Percentiles rank a stretch among this genome's conserved stretches.
Evolutionary conservation across 495 filamentous ascomycete species (phyloP).

Genomic region (Aspergillus saccharolyticus): DNA sequence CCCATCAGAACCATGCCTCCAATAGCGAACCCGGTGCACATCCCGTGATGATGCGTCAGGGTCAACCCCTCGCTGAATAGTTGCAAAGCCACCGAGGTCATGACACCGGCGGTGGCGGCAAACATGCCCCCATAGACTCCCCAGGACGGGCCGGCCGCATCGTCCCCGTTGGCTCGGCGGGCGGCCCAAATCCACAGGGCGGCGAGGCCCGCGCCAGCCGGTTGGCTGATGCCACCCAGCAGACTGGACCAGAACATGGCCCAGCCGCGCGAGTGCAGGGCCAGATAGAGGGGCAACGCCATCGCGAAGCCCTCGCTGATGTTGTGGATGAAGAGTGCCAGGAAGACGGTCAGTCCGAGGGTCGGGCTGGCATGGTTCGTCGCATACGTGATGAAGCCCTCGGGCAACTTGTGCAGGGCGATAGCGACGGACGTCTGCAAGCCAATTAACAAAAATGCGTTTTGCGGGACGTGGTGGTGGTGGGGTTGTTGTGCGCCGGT

Average conservation of each 20-base stretch:
- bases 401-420: slow-evolving; percentile 91
- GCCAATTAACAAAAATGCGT: slow-evolving; percentile 88
- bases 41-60: slow-evolving; percentile 68
- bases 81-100: slow-evolving; percentile 87
- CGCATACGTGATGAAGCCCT: slow-evolving; percentile 97
- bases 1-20: slow-evolving; percentile 87
- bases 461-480: slow-evolving; percentile 95
- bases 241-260: slow-evolving; percentile 82
- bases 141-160: slow-evolving; percentile 49
- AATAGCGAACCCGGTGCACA: slow-evolving; percentile 84
- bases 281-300: slow-evolving; percentile 86
- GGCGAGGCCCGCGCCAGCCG: slow-evolving; percentile 77
- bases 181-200: slow-evolving; percentile 73
- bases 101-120: slow-evolving; percentile 84
- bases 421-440: slow-evolving; percentile 93
- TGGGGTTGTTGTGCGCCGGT: slow-evolving; percentile 53
- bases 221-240: slow-evolving; percentile 81
- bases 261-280: slow-evolving; percentile 64
- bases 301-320: slow-evolving; percentile 95
- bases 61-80: slow-evolving; percentile 81
- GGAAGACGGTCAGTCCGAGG: slow-evolving; percentile 85
- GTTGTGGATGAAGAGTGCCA: slow-evolving; percentile 96
- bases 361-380: slow-evolving; percentile 91
- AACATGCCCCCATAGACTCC: slow-evolving; percentile 86
- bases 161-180: slow-evolving; percentile 41